Evolutionary conservation across 192 early-diverging fungal genomes (phyloP), one percentile per base, ranked within the genome.

Genomic region (Backusella parvicylindrica): DNA sequence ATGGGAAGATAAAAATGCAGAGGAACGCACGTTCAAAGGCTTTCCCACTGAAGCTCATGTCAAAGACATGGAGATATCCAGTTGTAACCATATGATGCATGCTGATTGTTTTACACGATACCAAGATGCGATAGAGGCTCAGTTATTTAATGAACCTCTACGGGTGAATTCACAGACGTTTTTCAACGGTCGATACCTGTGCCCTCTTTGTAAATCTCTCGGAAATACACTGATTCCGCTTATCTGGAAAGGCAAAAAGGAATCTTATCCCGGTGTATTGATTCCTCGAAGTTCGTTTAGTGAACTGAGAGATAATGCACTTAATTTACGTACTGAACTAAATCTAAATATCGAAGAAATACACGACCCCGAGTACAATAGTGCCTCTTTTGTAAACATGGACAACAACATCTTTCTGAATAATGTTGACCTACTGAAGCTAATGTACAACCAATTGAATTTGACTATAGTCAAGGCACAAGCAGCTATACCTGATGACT

Each of bases 51-150:
- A 89, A 32, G 90, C 89, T 28, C 91, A 91, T 38, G 75, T 84
- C 40, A 85, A 88, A 9, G 95, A 95, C 21, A 77, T 94, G 47
- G 89, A 92, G 72, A 87, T 92, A 0, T 95, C 94, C 28, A 94
- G 94, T 6, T 99, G 98, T 82, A 95, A 96, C 13, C 98, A 99
- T 83, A 71, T 97, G 82, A 98, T 98, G 97, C 98, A 99, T 72
- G 82, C 91, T 36, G 85, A 90, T n/a, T 99, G 98, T 81, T 97
- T 99, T 77, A 86, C 91, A 56, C 87, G 88, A 33, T 99, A 97
- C 84, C 90, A 90, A 68, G 78, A 84, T 37, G 91, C 94, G 0
- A 81, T 96, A 28, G 85, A 89, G 6, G 70, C 79, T 79, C 18
- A 89, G 92, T 37, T 93, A 92, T 66, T 81, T 79, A 26, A 79